Percentiles rank a stretch among this genome's conserved stretches.
Evolutionary conservation across 371 early-diverging fungal species (phyloP).

Genomic region (Gilbertella persicaria): DNA sequence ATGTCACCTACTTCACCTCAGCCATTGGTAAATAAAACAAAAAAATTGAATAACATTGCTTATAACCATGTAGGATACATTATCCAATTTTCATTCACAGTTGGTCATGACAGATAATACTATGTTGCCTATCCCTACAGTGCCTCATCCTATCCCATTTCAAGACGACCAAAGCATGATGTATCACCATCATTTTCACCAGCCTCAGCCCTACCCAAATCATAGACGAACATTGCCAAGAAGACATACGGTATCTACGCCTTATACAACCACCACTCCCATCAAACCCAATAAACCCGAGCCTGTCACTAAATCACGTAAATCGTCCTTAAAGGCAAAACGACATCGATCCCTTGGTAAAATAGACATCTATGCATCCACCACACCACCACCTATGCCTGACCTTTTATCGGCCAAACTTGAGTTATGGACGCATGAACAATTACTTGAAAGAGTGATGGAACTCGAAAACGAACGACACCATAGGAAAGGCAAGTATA

Average conservation of each 20-base stretch:
- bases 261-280: constrained; percentile 20
- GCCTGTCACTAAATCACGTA: constrained; percentile 15
- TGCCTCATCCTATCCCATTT: not conserved
- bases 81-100: constrained; percentile 5
- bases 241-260: constrained; percentile 50
- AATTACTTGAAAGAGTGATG: constrained; percentile 25
- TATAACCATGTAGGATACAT: no score
- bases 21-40: not conserved
- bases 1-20: constrained; percentile 22
- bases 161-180: constrained; percentile 4
- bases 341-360: constrained; percentile 44
- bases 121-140: not conserved
- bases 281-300: constrained; percentile 2
- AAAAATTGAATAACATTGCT: no score
- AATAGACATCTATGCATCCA: constrained; percentile 25
- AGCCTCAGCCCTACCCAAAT: constrained; percentile 10
- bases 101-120: not conserved
- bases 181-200: constrained; percentile 1
- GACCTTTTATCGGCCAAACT: constrained; percentile 14
- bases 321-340: constrained; percentile 37
- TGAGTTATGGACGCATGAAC: constrained; percentile 25
- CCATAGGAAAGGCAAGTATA: constrained; percentile 7
- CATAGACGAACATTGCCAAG: constrained; percentile 36
- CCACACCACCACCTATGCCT: constrained; percentile 18
- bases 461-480: constrained; percentile 30